Evolutionary conservation across 2,329 filamentous ascomycete genomes (phyloP), one percentile per base, ranked within the genome.

Genomic region (Paraphoma chrysanthemicola): DNA sequence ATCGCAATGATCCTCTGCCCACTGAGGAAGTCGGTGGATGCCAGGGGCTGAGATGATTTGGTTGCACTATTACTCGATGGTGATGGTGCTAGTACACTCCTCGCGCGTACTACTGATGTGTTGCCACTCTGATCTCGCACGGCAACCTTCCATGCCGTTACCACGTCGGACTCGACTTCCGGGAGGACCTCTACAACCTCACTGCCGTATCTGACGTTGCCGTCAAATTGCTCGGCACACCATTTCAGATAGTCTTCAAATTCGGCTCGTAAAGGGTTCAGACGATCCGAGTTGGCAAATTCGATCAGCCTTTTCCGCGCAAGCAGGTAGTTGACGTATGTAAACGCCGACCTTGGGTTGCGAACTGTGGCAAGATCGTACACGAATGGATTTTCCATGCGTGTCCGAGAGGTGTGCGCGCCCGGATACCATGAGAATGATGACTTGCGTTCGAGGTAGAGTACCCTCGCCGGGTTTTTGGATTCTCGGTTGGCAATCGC

Each of bases 181-280:
- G 72, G 67, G 38, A 50, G 56, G 6, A 76, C 70, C 8, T 63
- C 58, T 16, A 74, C 59, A 8, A 71, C 74, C 51, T 76, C 73
- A 54, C 52, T 69, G 11, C 64, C 53, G 51, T 75, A 76, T 51
- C 58, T 62, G 7, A 75, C 71, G 36, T 72, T 49, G 6, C 68
- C 65, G 14, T 69, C 67, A 63, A 76, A 74, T 9, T 75, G 66
- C 16, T 69, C 67, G 10, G 74, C 73, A 43, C 68, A 71, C 74
- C 74, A 76, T 51, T 62, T 66, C 50, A 78, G 61, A 44, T 78
- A 77, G 44, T 78, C 70, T n/a, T 73, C 74, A 16, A 78, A 77
- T 48, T 78, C 76, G 44, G 71, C 66, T 30, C 76, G 64, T 29
- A 78, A 53, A 28, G 75, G 74, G 43, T 76, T 73, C 48, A 78